Conservation (phyloP, 768 basidiomycete species). For the Cystobasidium onofrii region DNA sequence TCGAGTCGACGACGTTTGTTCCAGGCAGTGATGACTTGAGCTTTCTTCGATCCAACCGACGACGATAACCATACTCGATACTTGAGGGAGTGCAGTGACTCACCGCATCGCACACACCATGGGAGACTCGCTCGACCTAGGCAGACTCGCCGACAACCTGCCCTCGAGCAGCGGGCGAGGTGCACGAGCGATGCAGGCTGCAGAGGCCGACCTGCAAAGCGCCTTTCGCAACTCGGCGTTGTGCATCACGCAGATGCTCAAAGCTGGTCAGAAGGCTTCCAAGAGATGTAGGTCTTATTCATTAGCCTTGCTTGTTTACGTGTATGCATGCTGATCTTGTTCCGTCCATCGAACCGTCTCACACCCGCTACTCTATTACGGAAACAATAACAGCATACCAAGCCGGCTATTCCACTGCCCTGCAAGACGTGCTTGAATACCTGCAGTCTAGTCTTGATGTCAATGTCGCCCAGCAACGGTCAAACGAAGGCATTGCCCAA, state of each 20-base stretch:
- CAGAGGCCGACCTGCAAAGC: conserved; percentile 26
- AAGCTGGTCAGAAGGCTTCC: conserved; percentile 19
- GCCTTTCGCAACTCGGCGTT: conserved; percentile 2
- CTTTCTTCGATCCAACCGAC: neutral
- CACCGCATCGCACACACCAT: neutral
- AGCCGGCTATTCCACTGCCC: conserved; percentile 24
- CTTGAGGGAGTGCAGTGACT: neutral
- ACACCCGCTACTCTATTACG: neutral
- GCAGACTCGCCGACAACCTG: conserved; percentile 22
- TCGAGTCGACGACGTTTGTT: too few relatives aligned
- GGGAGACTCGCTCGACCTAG: conserved; percentile 20
- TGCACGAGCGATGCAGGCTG: neutral
- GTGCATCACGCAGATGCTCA: conserved; percentile 11
- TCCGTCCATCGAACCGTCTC: neutral
- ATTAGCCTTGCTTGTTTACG: neutral
- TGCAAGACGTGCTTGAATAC: conserved; percentile 30
- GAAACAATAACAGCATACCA: conserved; percentile 19
- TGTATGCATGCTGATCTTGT: neutral
- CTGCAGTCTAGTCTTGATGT: conserved; percentile 28
- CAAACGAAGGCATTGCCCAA: conserved; percentile 10
- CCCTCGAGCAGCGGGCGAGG: neutral
- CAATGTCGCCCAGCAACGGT: neutral
- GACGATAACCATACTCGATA: neutral
- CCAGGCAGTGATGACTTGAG: too few relatives aligned
- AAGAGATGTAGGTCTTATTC: conserved; percentile 10